phyloP scores from a whole-genome alignment of 169 alveolate genomes.

The Plasmodium gaboni region DNA sequence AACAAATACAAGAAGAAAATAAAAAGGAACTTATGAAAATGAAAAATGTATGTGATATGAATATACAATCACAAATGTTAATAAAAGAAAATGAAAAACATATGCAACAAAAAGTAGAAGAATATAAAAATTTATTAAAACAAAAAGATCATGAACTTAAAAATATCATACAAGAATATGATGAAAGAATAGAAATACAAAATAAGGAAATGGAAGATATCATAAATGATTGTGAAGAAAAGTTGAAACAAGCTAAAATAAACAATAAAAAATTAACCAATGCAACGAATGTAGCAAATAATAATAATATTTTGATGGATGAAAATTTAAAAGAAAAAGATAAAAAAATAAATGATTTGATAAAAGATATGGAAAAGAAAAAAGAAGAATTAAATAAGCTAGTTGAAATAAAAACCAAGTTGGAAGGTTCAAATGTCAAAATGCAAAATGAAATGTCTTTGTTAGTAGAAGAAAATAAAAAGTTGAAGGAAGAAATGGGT shows the following conservation, averaged over 20 bases:
- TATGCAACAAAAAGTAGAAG: slow-evolving; percentile 16
- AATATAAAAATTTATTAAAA: slow-evolving; percentile 20
- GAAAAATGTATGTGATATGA: slow-evolving; percentile 5
- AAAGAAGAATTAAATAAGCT: slow-evolving; percentile 9
- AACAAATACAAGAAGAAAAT: slow-evolving; percentile 16
- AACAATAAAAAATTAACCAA: neutral
- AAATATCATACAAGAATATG: slow-evolving; percentile 18
- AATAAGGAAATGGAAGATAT: slow-evolving; percentile 46
- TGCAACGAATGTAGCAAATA: neutral
- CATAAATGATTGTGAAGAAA: slow-evolving; percentile 47
- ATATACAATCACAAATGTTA: slow-evolving; percentile 5
- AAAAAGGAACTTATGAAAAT: slow-evolving; percentile 14
- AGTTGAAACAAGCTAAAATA: slow-evolving; percentile 14
- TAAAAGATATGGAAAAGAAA: slow-evolving; percentile 3
- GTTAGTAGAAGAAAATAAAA: slow-evolving; percentile 18
- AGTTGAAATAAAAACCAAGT: slow-evolving; percentile 4
- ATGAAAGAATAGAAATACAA: slow-evolving; percentile 29
- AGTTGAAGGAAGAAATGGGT: slow-evolving; percentile 8
- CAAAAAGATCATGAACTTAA: slow-evolving; percentile 41
- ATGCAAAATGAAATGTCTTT: neutral
- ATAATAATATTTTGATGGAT: neutral
- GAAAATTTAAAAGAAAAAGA: slow-evolving; percentile 2
- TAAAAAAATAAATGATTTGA: neutral
- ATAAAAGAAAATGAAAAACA: slow-evolving; percentile 23
- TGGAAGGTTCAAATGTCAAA: slow-evolving; percentile 1